Evolutionary conservation across 208 protist genomes (phyloP).

Genomic region (Wallacemonas sp.): DNA sequence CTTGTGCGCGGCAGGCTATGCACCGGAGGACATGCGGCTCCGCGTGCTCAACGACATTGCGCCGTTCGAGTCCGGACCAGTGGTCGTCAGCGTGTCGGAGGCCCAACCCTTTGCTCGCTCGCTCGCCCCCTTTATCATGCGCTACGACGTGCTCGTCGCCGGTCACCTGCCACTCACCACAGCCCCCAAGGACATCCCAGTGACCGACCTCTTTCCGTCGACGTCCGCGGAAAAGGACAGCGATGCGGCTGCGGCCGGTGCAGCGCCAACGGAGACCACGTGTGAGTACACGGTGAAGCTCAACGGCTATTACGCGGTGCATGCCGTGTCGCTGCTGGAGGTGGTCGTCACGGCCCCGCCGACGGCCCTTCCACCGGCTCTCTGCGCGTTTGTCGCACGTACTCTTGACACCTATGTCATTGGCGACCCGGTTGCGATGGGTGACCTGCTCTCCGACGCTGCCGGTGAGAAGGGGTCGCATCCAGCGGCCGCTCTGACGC

Average conservation of each 20-base stretch:
- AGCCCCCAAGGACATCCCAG: slow-evolving; percentile 26
- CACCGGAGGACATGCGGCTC: slow-evolving; percentile 43
- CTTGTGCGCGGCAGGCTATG: slow-evolving; percentile 24
- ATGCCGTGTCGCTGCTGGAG: slow-evolving; percentile 76
- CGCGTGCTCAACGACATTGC: slow-evolving; percentile 82
- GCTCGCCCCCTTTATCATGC: slow-evolving; percentile 50
- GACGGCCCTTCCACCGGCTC: slow-evolving; percentile 45
- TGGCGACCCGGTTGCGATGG: slow-evolving; percentile 67
- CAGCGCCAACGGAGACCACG: not conserved
- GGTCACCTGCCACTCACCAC: slow-evolving; percentile 60
- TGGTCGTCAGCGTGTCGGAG: slow-evolving; percentile 68
- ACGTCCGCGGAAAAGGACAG: not conserved
- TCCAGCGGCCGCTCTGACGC: not conserved
- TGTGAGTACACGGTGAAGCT: slow-evolving; percentile 63
- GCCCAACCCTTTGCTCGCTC: slow-evolving; percentile 42
- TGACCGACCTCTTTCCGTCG: slow-evolving; percentile 28
- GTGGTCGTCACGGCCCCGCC: slow-evolving; percentile 64
- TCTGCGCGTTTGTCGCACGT: slow-evolving; percentile 60
- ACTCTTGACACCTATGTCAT: slow-evolving; percentile 65
- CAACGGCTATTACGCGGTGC: slow-evolving; percentile 81
- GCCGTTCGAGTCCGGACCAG: slow-evolving; percentile 67
- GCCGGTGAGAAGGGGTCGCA: too few relatives aligned
- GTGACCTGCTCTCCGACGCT: slow-evolving; percentile 21
- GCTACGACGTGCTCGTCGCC: slow-evolving; percentile 79
- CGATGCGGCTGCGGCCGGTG: too few relatives aligned